Base-by-base conservation (phyloP, 305 asterid species). In the Fraxinus xanthoxyloides region DNA sequence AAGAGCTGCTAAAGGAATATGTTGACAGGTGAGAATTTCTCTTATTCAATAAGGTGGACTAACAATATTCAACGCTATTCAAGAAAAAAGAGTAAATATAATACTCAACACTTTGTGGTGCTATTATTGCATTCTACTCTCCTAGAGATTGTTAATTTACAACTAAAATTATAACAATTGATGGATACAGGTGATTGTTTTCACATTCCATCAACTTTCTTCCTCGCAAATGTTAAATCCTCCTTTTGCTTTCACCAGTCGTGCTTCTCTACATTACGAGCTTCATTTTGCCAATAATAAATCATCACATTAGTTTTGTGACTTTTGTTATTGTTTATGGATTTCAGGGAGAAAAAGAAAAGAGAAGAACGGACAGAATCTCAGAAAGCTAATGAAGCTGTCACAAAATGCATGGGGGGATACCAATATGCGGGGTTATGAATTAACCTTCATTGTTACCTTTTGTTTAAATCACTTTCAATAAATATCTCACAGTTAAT, bases 1-100 rank as follows among this genome's bases (percentile, higher is more conserved):
- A 97, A 89, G 99, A 97, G 87, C 89, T 97, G 72, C 78, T 97
- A 77, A 93, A 87, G 88, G 99, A 97, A 86, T 97, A 97, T 43
- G 92, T 95, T 7, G 98, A 90, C 85, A 95, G 98, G 99, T 95
- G 63, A 90, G 81, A 83, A 73, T 77, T 79, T 21, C 75, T 69
- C 75, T 30, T 75, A n/a, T 40, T 40, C 23, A 24, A 26, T 76
- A 30, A 70, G 38, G 38, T 67, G 74, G 38, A 67, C 12, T 67
- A 15, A 28, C 36, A 28, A 12, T 28, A 26, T 4, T 10, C 19
- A 26, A 67, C 19, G 19, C 38, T 67, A 67, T 67, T 28, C 13
- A 10, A 10, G 19, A 65, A 65, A 32, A 26, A 26, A 65, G 30
- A 65, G 73, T 65, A 12, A 30, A 65, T 19, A 56, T 56, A 30